These are phyloP conservation scores for Penicillium sp. DNA, from an alignment of 2,329 filamentous ascomycete genomes.

Conservation along the genomic window DNA sequence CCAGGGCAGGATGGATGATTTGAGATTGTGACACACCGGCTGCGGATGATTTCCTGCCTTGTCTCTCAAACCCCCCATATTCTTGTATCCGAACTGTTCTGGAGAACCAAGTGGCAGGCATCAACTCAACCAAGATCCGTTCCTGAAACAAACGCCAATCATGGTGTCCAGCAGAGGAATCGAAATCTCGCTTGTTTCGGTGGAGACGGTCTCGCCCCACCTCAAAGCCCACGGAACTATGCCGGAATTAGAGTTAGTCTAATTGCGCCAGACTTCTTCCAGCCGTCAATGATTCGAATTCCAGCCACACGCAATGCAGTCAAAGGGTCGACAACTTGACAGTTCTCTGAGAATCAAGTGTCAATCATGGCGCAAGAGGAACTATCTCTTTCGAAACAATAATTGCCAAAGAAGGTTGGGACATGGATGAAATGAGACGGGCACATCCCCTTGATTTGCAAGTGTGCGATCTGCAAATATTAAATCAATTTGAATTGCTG, in stretches of 20 bases:
- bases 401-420: background rate
- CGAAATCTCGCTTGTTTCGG: conserved; percentile 33
- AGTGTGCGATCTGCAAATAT: background rate
- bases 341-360: background rate
- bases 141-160: conserved; percentile 29
- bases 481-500: background rate
- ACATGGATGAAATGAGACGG: background rate
- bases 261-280: conserved; percentile 18
- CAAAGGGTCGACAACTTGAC: conserved; percentile 26
- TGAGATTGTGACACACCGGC: background rate
- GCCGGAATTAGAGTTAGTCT: conserved; percentile 21
- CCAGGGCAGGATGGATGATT: background rate
- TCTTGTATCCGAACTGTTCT: conserved; percentile 20
- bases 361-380: background rate
- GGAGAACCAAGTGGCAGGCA: conserved; percentile 24
- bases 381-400: background rate
- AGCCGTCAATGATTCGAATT: background rate
- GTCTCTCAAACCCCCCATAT: background rate
- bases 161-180: conserved; percentile 12
- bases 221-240: conserved; percentile 20
- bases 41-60: background rate
- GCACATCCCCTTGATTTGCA: background rate
- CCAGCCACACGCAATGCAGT: background rate
- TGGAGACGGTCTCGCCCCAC: conserved; percentile 25
- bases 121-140: conserved; percentile 23